Evolutionary conservation across 495 filamentous ascomycete genomes (phyloP).

Genomic region (Pyronema domesticum): DNA sequence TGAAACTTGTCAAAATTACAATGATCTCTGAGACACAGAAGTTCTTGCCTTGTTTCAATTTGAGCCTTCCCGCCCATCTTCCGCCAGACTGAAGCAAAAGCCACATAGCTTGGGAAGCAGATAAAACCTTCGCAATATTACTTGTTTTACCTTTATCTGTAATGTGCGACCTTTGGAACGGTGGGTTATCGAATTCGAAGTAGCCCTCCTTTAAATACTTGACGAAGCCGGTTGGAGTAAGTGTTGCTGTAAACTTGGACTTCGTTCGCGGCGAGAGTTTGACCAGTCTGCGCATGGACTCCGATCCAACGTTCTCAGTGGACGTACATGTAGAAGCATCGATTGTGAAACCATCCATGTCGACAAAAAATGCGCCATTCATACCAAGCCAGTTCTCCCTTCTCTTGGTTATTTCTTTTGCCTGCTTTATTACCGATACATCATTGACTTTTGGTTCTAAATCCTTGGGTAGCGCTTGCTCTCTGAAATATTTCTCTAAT

Average conservation of each 20-base stretch:
- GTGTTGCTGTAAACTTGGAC: slow-evolving; percentile 3
- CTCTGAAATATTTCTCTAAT: neutral
- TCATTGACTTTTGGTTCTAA: no score
- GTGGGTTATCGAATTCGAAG: neutral
- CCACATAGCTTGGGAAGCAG: slow-evolving; percentile 1
- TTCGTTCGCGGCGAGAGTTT: no score
- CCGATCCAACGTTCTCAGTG: no score
- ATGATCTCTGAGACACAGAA: neutral
- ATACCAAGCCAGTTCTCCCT: neutral
- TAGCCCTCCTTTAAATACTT: neutral
- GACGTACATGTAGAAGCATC: neutral
- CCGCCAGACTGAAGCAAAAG: slow-evolving; percentile 1
- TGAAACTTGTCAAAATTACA: neutral
- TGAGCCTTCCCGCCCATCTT: neutral
- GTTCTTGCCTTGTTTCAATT: neutral
- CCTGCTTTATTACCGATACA: neutral
- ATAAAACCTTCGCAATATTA: slow-evolving; percentile 4
- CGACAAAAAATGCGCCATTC: slow-evolving; percentile 9
- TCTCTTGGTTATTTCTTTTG: neutral
- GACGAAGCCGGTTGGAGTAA: slow-evolving; percentile 8
- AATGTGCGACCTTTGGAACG: neutral
- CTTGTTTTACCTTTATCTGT: slow-evolving; percentile 6
- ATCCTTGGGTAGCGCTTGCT: no score
- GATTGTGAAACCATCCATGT: slow-evolving; percentile 12
- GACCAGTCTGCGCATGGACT: neutral